Conservation (phyloP, 1,284 basidiomycete species). For the Salmacisia buchloeana region DNA sequence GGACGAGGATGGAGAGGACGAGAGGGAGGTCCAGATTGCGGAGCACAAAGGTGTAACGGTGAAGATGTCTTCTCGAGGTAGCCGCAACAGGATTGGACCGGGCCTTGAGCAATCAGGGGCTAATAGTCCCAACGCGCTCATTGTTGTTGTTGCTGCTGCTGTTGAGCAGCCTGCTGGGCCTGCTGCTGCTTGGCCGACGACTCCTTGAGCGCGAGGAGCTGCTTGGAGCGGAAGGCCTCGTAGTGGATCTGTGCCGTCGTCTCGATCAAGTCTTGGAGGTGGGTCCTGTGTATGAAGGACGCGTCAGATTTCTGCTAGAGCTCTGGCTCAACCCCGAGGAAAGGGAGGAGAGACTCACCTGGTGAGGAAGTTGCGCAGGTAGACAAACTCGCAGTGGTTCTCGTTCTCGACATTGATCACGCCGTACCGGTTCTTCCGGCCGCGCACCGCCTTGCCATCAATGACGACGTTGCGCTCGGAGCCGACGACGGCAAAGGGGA, state of each 20-base stretch:
- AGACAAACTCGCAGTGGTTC: constrained; percentile 94
- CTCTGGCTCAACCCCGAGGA: too few species aligned
- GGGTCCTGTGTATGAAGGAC: too few species aligned
- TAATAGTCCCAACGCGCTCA: too few species aligned
- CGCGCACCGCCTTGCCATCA: constrained; percentile 88
- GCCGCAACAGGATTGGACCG: too few species aligned
- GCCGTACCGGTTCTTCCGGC: constrained; percentile 95
- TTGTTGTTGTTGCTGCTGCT: constrained; percentile 12
- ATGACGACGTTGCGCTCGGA: constrained; percentile 90
- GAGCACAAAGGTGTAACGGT: too few species aligned
- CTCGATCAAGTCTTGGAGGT: constrained; percentile 96
- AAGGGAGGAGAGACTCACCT: constrained; percentile 28
- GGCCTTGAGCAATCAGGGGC: too few species aligned
- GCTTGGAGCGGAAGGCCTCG: constrained; percentile 98
- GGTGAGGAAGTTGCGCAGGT: constrained; percentile 92
- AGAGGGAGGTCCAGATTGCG: too few species aligned
- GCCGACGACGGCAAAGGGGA: constrained; percentile 94
- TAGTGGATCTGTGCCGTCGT: constrained; percentile 98
- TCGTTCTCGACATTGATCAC: constrained; percentile 91
- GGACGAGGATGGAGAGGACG: too few species aligned
- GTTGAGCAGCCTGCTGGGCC: too few species aligned
- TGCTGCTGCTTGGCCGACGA: constrained; percentile 48
- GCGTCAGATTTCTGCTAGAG: too few species aligned
- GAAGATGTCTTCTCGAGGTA: too few species aligned
- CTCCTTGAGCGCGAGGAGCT: constrained; percentile 86